Evolutionary conservation across 305 asterid species (phyloP).

Genomic region (Rubia occidens): DNA sequence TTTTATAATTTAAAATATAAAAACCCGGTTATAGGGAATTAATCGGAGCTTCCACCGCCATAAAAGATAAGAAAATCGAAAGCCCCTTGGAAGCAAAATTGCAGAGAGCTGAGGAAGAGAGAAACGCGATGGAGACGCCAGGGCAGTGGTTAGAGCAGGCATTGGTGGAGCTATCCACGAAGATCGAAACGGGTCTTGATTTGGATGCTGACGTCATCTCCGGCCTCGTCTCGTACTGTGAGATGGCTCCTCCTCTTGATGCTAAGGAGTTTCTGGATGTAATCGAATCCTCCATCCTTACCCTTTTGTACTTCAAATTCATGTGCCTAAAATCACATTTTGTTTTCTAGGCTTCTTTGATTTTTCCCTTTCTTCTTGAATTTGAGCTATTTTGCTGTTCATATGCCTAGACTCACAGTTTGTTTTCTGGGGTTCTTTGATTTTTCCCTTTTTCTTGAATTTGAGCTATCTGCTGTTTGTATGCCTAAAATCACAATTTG

Average conservation of each 20-base stretch:
- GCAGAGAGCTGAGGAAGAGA: not conserved
- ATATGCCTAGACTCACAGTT: not conserved
- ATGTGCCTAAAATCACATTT: too few species aligned
- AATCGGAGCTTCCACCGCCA: too few species aligned
- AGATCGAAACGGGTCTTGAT: constrained; percentile 50
- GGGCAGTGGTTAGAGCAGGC: constrained; percentile 79
- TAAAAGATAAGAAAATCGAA: not conserved
- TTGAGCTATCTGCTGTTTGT: too few species aligned
- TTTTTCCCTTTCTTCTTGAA: too few species aligned
- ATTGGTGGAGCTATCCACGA: constrained; percentile 54
- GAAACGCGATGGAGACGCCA: constrained; percentile 32
- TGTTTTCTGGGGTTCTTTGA: too few species aligned
- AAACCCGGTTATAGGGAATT: too few species aligned
- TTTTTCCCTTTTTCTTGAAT: too few species aligned
- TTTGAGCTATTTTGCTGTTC: too few species aligned
- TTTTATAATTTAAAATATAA: too few species aligned
- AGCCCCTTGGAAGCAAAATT: not conserved
- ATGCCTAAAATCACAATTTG: not conserved
- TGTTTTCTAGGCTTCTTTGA: too few species aligned
- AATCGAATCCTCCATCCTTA: constrained; percentile 11
- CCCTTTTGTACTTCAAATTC: not conserved
- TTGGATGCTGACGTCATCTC: constrained; percentile 79
- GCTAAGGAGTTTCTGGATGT: constrained; percentile 94
- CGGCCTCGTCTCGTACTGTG: constrained; percentile 87
- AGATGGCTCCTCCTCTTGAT: constrained; percentile 85